These are phyloP conservation scores for Diaporthe amygdali DNA, from an alignment of 2,329 filamentous ascomycete species.

Conservation along the genomic window DNA sequence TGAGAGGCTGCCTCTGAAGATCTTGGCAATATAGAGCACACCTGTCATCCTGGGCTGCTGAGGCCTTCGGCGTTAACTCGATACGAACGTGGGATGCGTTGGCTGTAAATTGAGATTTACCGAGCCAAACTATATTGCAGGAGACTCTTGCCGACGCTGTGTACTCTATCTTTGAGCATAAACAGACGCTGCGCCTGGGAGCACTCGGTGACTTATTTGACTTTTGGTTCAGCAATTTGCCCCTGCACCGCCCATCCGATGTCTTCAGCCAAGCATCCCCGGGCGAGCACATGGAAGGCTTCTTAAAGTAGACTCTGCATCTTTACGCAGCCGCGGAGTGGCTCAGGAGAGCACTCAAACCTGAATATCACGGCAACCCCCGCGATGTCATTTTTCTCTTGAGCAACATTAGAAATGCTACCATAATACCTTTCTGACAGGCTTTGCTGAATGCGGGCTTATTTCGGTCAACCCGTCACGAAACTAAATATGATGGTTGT, in stretches of 20 bases:
- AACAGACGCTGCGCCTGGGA: background rate
- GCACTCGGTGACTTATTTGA: background rate
- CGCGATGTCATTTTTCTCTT: background rate
- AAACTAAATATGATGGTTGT: background rate
- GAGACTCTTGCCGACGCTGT: background rate
- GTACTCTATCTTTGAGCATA: background rate
- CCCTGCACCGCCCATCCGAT: background rate
- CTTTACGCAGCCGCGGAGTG: background rate
- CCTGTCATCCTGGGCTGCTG: background rate
- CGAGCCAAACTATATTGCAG: background rate
- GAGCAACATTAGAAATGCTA: background rate
- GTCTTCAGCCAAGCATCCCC: background rate
- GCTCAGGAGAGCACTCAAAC: background rate
- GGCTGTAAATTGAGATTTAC: background rate
- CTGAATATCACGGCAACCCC: background rate
- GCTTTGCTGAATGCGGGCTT: background rate
- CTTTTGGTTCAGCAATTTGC: background rate
- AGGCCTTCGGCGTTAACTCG: background rate
- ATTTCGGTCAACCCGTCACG: background rate
- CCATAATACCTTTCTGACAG: background rate
- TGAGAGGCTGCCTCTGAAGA: background rate
- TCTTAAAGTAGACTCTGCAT: background rate
- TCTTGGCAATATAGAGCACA: background rate
- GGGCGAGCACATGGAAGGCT: background rate
- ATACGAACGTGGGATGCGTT: background rate